Evolutionary conservation across 306 rosid genomes (phyloP).

Genomic region (Hippophae gyantsensis): DNA sequence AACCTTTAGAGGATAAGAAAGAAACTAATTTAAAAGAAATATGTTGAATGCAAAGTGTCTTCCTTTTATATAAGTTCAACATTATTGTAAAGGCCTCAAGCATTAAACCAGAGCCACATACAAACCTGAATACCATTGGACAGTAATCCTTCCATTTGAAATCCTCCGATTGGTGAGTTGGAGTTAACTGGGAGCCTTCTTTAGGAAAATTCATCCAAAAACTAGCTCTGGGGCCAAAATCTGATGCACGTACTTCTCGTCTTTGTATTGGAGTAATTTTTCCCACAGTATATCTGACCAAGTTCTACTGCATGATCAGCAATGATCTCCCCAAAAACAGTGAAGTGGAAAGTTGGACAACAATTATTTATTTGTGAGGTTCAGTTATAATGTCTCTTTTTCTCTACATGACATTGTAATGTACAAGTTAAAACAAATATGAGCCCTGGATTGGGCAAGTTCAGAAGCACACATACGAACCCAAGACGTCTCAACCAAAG

Average conservation of each 20-base stretch:
- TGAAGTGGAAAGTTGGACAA: slow-evolving; percentile 10
- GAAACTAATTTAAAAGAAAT: background rate
- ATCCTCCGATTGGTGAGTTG: slow-evolving; percentile 90
- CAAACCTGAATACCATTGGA: slow-evolving; percentile 96
- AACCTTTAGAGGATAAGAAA: background rate
- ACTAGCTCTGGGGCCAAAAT: slow-evolving; percentile 94
- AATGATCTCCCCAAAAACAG: slow-evolving; percentile 23
- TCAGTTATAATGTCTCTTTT: slow-evolving; percentile 4
- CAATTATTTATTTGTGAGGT: slow-evolving; percentile 2
- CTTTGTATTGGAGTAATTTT: slow-evolving; percentile 95
- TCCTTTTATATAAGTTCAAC: background rate
- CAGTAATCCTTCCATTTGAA: slow-evolving; percentile 99
- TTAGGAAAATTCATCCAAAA: slow-evolving; percentile 98
- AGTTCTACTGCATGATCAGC: slow-evolving; percentile 29
- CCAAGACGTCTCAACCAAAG: slow-evolving; percentile 9
- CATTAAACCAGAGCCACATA: slow-evolving; percentile 9
- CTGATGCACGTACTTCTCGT: slow-evolving; percentile 84
- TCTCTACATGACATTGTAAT: slow-evolving; percentile 3
- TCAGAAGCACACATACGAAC: slow-evolving; percentile 18
- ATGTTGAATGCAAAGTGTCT: background rate
- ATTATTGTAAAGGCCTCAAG: slow-evolving; percentile 12
- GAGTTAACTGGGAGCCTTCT: slow-evolving; percentile 94
- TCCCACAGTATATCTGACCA: slow-evolving; percentile 93
- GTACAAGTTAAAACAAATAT: slow-evolving; percentile 3
- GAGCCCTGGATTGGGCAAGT: slow-evolving; percentile 5